Base-by-base conservation (phyloP, 2,329 filamentous ascomycete species). In the Trichoderma simmonsii region DNA sequence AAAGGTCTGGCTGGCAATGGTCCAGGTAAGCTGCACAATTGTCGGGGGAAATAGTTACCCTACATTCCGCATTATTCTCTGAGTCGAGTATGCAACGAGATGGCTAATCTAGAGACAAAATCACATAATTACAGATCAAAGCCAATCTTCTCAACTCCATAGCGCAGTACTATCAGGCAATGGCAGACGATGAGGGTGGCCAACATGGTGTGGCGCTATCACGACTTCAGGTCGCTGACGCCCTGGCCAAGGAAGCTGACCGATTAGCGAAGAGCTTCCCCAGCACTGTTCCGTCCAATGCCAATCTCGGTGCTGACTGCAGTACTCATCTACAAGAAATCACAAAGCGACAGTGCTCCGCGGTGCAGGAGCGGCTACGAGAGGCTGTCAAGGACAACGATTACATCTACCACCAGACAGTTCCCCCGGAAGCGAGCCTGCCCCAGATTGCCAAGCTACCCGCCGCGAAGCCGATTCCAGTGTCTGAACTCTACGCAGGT, bases 381-480 rank as follows among this genome's bases (percentile, higher is more conserved):
- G 91, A 93, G 73, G 87, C 95, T 64, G 86, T 88, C 76, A 97
- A 97, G 78, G 96, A 99, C 81, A 99, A 99, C 76, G 96, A 99
- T 80, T 98, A 96, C 81, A 97, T 99, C 79, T 99, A 99, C 79
- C 96, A 99, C 80, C 94, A 98, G 77, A 91, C 90, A 1, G 91
- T 99, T 2, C 95, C 96, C 0, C 91, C 91, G 11, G 94, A 98
- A 81, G 93, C 94, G 4, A 92, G 91, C 32, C 84, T 99, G 14
- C 85, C 93, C 1, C 88, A 92, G 1, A 94, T 99, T 63, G 88
- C 94, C 3, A 99, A 98, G 80, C 86, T 98, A 18, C 94, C 95
- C 5, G 97, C 96, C 1, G 95, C 96, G 8, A 99, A 99, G 81
- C 94, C 96, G 4, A 98, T 99, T 74, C 95, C 96, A 0, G 95